Percentiles rank a stretch among this genome's conserved stretches.
phyloP scores from a whole-genome alignment of 2,329 filamentous ascomycete species.

The Neopestalotiopsis sp. region DNA sequence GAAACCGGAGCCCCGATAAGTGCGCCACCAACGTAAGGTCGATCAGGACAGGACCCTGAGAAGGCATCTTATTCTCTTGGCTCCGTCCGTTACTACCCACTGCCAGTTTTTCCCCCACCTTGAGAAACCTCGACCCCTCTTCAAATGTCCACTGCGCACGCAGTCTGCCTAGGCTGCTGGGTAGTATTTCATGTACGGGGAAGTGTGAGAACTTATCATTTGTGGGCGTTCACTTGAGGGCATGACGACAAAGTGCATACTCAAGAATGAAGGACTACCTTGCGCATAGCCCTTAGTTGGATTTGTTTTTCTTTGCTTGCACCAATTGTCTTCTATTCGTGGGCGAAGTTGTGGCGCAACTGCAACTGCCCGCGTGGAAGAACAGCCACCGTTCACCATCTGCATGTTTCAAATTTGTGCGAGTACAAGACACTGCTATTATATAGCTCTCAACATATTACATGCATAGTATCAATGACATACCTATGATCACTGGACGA shows the following conservation, averaged over 20 bases:
- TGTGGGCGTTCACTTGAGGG: not conserved
- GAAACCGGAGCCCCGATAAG: not conserved
- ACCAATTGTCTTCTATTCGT: not conserved
- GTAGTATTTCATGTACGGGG: too few species aligned
- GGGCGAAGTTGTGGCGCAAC: not conserved
- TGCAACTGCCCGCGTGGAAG: not conserved
- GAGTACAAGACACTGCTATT: too few species aligned
- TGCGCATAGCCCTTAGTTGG: not conserved
- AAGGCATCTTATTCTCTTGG: not conserved
- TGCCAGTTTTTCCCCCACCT: not conserved
- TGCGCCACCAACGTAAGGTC: conserved; percentile 5
- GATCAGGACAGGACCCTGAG: conserved; percentile 5
- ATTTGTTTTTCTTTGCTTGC: not conserved
- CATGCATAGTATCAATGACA: too few species aligned
- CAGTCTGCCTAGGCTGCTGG: too few species aligned
- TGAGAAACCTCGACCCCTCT: too few species aligned
- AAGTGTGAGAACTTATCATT: not conserved
- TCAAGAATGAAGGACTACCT: not conserved
- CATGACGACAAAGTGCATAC: conserved; percentile 1
- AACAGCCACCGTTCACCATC: not conserved
- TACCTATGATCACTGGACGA: too few species aligned
- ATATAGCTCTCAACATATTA: too few species aligned
- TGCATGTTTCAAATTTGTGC: too few species aligned
- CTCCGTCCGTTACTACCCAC: not conserved
- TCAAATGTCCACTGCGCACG: too few species aligned